phyloP scores from a whole-genome alignment of 805 yeast genomes.

The Yamadazyma takamatsuzukensis region DNA sequence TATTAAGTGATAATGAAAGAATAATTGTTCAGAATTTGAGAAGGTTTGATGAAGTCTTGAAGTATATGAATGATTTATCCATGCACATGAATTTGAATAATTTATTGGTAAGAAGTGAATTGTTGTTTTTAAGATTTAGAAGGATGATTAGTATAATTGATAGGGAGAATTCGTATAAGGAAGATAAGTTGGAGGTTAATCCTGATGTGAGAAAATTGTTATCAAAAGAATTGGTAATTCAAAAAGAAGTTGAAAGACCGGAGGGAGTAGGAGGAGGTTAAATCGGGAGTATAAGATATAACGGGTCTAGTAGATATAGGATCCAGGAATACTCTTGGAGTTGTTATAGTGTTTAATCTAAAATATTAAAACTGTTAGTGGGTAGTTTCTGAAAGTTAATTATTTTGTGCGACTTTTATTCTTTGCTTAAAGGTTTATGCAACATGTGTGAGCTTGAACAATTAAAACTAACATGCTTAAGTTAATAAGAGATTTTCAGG shows the following conservation, averaged over 20 bases:
- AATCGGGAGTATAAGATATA: too few relatives aligned
- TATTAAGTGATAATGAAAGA: constrained; percentile 82
- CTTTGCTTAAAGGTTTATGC: too few relatives aligned
- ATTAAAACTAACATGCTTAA: too few relatives aligned
- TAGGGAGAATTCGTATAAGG: constrained; percentile 33
- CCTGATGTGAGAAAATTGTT: constrained; percentile 59
- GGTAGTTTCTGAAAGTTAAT: too few relatives aligned
- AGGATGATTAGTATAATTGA: constrained; percentile 80
- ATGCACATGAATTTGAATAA: constrained; percentile 74
- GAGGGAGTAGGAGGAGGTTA: constrained; percentile 46
- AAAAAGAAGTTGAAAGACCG: constrained; percentile 51
- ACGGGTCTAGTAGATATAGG: too few relatives aligned
- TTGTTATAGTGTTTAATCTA: too few relatives aligned
- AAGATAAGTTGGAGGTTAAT: constrained; percentile 31
- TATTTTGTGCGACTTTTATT: too few relatives aligned
- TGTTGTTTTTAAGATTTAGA: constrained; percentile 73
- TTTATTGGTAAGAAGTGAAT: constrained; percentile 77
- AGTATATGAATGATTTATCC: constrained; percentile 86
- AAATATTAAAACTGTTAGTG: too few relatives aligned
- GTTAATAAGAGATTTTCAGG: too few relatives aligned
- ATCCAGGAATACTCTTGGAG: too few relatives aligned
- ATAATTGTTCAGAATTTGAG: constrained; percentile 69
- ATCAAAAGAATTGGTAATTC: constrained; percentile 57
- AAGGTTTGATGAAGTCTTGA: constrained; percentile 87
- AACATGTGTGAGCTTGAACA: too few relatives aligned